Percentiles rank a stretch among this genome's conserved stretches.
Conservation (phyloP, 192 early-diverging fungal genomes). For the Umbelopsis sp. region DNA sequence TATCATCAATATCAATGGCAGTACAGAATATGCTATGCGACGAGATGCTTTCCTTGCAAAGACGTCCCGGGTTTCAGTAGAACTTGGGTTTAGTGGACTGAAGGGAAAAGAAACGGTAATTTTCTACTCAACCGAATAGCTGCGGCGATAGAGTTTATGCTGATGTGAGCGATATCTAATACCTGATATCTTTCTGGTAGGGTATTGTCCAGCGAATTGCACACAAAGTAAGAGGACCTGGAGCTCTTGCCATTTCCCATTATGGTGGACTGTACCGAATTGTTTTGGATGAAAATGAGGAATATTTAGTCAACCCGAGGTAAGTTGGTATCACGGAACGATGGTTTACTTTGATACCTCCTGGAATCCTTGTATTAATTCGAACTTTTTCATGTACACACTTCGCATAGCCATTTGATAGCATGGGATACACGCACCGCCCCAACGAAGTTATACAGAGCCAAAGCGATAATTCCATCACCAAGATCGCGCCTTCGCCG, state of each 20-base stretch:
- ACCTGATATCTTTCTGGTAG: slow-evolving; percentile 24
- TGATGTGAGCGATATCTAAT: not conserved
- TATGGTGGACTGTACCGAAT: slow-evolving; percentile 71
- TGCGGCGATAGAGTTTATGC: too few relatives aligned
- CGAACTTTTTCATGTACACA: not conserved
- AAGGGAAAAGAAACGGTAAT: slow-evolving; percentile 40
- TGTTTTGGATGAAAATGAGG: slow-evolving; percentile 65
- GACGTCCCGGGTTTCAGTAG: slow-evolving; percentile 53
- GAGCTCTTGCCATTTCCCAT: slow-evolving; percentile 65
- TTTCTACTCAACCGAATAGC: too few relatives aligned
- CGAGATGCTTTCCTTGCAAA: slow-evolving; percentile 63
- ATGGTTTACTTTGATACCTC: not conserved
- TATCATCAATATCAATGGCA: slow-evolving; percentile 57
- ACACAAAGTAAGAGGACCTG: slow-evolving; percentile 65
- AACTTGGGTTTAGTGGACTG: slow-evolving; percentile 36
- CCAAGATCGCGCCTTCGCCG: slow-evolving; percentile 41
- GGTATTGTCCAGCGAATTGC: slow-evolving; percentile 60
- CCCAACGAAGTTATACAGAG: slow-evolving; percentile 44
- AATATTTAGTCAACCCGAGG: slow-evolving; percentile 72
- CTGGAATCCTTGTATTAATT: not conserved
- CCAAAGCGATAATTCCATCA: slow-evolving; percentile 36
- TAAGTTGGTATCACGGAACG: slow-evolving; percentile 25
- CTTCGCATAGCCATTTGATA: slow-evolving; percentile 44
- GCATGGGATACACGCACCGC: slow-evolving; percentile 57
- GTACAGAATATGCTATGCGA: slow-evolving; percentile 62